A percentile compares a stretch with the other conserved stretches of the same genome.
These are phyloP conservation scores for Fomitopsis serialis DNA, from an alignment of 768 basidiomycete species.

Conservation along the genomic window DNA sequence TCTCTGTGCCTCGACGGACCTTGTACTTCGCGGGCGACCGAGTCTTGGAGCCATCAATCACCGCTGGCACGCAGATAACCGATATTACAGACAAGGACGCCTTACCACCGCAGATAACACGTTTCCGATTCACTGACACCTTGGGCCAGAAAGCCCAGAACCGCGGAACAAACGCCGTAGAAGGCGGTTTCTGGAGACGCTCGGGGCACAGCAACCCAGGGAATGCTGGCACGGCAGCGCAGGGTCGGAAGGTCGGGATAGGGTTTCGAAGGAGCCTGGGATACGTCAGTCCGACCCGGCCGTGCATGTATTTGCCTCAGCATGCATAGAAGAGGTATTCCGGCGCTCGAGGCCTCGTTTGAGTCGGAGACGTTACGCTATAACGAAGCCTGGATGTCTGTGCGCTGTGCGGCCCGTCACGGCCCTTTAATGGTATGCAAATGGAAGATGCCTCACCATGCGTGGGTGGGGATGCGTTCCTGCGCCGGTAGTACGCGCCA, in stretches of 20 bases:
- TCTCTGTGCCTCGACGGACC: constrained; percentile 1
- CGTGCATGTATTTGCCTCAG: neutral
- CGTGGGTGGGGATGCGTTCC: too few relatives aligned
- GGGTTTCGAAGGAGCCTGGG: neutral
- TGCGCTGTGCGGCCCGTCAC: too few relatives aligned
- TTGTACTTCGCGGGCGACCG: neutral
- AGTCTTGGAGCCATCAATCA: neutral
- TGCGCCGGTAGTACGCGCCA: too few relatives aligned
- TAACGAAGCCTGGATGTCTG: too few relatives aligned
- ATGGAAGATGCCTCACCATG: too few relatives aligned
- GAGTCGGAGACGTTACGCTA: too few relatives aligned
- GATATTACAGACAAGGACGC: neutral
- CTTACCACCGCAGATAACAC: constrained; percentile 2
- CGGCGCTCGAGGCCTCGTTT: neutral
- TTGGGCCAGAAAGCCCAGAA: neutral
- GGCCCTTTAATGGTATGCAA: too few relatives aligned
- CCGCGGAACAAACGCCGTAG: neutral
- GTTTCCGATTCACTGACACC: neutral
- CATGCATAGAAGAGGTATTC: neutral
- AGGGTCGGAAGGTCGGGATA: neutral
- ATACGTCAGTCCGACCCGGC: constrained; percentile 1
- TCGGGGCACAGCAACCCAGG: neutral
- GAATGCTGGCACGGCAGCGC: neutral
- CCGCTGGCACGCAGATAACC: constrained; percentile 1
- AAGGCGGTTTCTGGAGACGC: neutral